A percentile compares a stretch with the other conserved stretches of the same genome.
phyloP scores from a whole-genome alignment of 208 protist species.

The Angomonas deanei region DNA sequence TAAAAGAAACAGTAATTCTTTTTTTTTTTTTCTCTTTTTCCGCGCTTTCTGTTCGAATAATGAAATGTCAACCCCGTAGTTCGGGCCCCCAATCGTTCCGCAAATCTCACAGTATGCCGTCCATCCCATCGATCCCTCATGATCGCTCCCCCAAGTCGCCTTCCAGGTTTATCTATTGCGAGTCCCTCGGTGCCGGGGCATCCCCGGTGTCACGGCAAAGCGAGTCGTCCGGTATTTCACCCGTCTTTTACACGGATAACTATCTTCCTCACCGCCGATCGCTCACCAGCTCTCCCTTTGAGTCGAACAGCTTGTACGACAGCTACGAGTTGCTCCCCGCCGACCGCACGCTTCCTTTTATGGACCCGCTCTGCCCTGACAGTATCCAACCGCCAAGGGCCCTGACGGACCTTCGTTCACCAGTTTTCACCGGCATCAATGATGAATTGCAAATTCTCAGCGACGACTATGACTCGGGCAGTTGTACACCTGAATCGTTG shows the following conservation, averaged over 20 bases:
- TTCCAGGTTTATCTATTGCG: not conserved
- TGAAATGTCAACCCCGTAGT: not conserved
- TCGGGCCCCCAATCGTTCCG: too few species aligned
- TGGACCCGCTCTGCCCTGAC: not conserved
- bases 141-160: not conserved
- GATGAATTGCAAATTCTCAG: not conserved
- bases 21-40: not conserved
- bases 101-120: too few species aligned
- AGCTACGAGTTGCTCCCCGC: not conserved
- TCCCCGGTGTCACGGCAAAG: not conserved
- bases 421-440: not conserved
- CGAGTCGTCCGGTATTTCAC: not conserved
- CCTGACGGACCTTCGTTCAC: not conserved
- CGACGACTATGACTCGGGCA: too few species aligned
- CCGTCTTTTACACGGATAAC: not conserved
- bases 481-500: too few species aligned
- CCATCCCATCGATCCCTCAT: not conserved
- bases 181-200: not conserved
- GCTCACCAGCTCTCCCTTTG: not conserved
- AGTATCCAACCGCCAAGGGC: not conserved
- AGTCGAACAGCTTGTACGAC: not conserved
- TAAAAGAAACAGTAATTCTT: too few species aligned
- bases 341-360: not conserved
- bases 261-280: not conserved
- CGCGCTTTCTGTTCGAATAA: not conserved